Evolutionary conservation across 148 eudicot species (phyloP).

Genomic region (Drosera capensis): DNA sequence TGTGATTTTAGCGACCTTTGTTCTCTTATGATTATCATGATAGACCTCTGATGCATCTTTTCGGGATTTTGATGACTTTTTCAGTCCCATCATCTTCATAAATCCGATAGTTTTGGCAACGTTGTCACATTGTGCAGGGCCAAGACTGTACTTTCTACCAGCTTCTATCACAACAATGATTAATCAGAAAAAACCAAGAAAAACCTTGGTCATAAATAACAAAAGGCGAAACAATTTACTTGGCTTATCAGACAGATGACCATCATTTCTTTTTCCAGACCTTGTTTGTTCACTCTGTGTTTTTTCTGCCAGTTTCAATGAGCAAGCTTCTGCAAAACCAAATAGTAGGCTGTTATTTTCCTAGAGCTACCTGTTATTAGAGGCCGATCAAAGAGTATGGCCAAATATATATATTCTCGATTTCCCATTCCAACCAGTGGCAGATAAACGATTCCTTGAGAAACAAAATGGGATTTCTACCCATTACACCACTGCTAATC

Average conservation of each 20-base stretch:
- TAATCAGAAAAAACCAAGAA: no score
- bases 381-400: no score
- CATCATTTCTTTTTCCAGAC: constrained; percentile 25
- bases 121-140: constrained; percentile 32
- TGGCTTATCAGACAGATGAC: constrained; percentile 26
- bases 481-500: no score
- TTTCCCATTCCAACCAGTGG: no score
- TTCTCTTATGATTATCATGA: constrained; percentile 23
- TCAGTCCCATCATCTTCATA: constrained; percentile 46
- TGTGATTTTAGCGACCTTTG: constrained; percentile 34
- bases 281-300: constrained; percentile 30
- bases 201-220: no score
- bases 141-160: constrained; percentile 20
- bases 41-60: constrained; percentile 21
- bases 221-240: constrained; percentile 28
- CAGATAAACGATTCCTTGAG: no score
- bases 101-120: constrained; percentile 31
- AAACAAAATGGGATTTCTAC: no score
- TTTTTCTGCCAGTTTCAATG: constrained; percentile 28
- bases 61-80: constrained; percentile 44
- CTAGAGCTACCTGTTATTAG: no score
- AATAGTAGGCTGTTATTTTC: no score
- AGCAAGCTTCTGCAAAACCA: no score
- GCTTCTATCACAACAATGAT: constrained; percentile 7
- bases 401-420: no score